A percentile compares a stretch with the other conserved stretches of the same genome.
Evolutionary conservation across 2,329 filamentous ascomycete species (phyloP).

Genomic region (Penicillium olsonii): DNA sequence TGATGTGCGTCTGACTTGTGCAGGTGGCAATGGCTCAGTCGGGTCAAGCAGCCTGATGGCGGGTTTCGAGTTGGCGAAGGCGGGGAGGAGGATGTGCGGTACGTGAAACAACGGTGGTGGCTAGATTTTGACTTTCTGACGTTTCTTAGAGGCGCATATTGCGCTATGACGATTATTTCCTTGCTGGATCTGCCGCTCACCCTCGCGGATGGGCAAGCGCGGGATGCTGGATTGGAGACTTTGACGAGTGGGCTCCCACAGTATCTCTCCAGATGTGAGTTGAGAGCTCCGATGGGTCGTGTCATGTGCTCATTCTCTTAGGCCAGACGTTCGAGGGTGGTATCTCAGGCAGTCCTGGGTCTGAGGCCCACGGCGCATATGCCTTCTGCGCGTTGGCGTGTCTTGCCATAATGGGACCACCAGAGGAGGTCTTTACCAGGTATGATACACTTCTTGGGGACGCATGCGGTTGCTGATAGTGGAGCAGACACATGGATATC

Average conservation of each 20-base stretch:
- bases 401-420: slow-evolving; percentile 80
- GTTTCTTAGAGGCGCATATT: slow-evolving; percentile 76
- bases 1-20: slow-evolving; percentile 24
- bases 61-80: slow-evolving; percentile 86
- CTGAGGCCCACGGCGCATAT: slow-evolving; percentile 95
- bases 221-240: slow-evolving; percentile 61
- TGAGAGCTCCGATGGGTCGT: neutral
- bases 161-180: slow-evolving; percentile 80
- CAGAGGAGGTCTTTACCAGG: slow-evolving; percentile 71
- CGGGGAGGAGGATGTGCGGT: slow-evolving; percentile 91
- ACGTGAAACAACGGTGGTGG: slow-evolving; percentile 31
- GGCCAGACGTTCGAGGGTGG: slow-evolving; percentile 95
- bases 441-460: slow-evolving; percentile 47
- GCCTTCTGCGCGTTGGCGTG: slow-evolving; percentile 92
- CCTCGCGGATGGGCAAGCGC: slow-evolving; percentile 72
- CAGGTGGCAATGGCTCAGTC: slow-evolving; percentile 82
- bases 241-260: slow-evolving; percentile 74
- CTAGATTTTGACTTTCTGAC: slow-evolving; percentile 3
- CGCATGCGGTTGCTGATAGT: slow-evolving; percentile 1
- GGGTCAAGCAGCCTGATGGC: slow-evolving; percentile 81
- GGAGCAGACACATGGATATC: slow-evolving; percentile 70
- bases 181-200: slow-evolving; percentile 80
- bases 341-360: slow-evolving; percentile 79
- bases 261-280: slow-evolving; percentile 75
- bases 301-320: slow-evolving; percentile 37